phyloP scores from a whole-genome alignment of 108 stramenopile genomes.

The Cyclotella atomus region DNA sequence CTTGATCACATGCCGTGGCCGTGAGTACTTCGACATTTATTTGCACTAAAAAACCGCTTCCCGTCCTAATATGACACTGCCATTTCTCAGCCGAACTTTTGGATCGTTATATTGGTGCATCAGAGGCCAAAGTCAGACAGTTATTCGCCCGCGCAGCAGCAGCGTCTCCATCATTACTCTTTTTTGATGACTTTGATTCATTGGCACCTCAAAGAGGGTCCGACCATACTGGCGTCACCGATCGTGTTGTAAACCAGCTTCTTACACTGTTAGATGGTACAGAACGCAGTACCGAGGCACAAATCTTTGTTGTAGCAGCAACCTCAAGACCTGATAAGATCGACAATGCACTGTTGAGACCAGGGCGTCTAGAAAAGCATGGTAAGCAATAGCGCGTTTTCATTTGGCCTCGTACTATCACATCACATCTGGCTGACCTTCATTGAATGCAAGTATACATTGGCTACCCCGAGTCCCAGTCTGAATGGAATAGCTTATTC shows the following conservation, averaged over 20 bases:
- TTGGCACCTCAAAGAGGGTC: conserved; percentile 94
- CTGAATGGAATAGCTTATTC: conserved; percentile 75
- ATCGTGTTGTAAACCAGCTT: conserved; percentile 98
- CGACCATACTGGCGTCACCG: conserved; percentile 97
- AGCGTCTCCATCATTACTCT: conserved; percentile 92
- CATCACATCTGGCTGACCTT: too few relatives aligned
- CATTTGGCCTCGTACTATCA: too few relatives aligned
- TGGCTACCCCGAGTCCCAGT: conserved; percentile 61
- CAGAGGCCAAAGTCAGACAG: conserved; percentile 94
- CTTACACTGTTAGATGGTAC: conserved; percentile 96
- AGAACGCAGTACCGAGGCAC: conserved; percentile 40
- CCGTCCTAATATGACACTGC: too few relatives aligned
- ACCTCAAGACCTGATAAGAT: conserved; percentile 95
- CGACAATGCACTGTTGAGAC: conserved; percentile 92
- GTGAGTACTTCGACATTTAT: too few relatives aligned
- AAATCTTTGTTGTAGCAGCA: conserved; percentile 92
- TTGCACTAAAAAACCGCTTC: too few relatives aligned
- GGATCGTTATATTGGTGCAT: conserved; percentile 97
- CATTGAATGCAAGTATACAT: conserved; percentile 55
- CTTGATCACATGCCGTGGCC: conserved; percentile 90
- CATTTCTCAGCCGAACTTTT: conserved; percentile 84
- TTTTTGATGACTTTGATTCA: conserved; percentile 97
- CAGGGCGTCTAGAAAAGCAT: conserved; percentile 94
- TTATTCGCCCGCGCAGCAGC: conserved; percentile 88
- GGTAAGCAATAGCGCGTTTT: too few relatives aligned